A percentile compares a stretch with the other conserved stretches of the same genome.
These are phyloP conservation scores for Pisolithus microcarpus DNA, from an alignment of 768 basidiomycete genomes.

Conservation along the genomic window DNA sequence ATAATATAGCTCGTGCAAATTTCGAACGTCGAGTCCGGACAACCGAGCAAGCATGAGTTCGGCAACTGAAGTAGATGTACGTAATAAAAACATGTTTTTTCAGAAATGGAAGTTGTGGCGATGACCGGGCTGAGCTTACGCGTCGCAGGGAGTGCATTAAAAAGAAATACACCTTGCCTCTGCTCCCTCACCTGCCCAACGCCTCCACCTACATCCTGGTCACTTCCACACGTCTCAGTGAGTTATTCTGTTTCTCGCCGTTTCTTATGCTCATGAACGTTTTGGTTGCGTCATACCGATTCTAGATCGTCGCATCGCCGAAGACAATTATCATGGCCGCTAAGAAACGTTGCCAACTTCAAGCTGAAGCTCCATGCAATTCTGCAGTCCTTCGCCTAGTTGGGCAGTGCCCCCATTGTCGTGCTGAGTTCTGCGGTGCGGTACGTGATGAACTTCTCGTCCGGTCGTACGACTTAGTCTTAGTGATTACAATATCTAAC, in stretches of 20 bases:
- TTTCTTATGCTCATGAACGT: background rate
- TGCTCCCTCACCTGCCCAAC: background rate
- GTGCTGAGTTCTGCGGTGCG: constrained; percentile 66
- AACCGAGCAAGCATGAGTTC: no score
- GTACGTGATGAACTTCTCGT: constrained; percentile 36
- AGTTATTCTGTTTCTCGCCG: background rate
- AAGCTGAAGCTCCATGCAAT: constrained; percentile 48
- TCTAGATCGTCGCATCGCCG: background rate
- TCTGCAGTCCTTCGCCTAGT: constrained; percentile 78
- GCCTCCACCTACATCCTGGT: background rate
- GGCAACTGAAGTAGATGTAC: no score
- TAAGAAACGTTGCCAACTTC: constrained; percentile 85
- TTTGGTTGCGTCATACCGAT: background rate
- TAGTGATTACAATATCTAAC: background rate
- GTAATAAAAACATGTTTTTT: background rate
- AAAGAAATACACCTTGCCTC: constrained; percentile 2
- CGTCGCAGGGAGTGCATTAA: constrained; percentile 27
- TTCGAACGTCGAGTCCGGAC: no score
- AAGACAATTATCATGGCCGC: constrained; percentile 48
- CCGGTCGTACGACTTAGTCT: constrained; percentile 10
- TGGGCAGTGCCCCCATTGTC: constrained; percentile 79
- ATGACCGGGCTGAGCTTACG: constrained; percentile 16
- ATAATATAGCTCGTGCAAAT: no score
- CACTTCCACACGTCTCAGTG: background rate
- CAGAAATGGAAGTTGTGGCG: constrained; percentile 13